A percentile compares a stretch with the other conserved stretches of the same genome.
Conservation (phyloP, 176 grass and related monocot genomes). For the Raddia distichophylla region DNA sequence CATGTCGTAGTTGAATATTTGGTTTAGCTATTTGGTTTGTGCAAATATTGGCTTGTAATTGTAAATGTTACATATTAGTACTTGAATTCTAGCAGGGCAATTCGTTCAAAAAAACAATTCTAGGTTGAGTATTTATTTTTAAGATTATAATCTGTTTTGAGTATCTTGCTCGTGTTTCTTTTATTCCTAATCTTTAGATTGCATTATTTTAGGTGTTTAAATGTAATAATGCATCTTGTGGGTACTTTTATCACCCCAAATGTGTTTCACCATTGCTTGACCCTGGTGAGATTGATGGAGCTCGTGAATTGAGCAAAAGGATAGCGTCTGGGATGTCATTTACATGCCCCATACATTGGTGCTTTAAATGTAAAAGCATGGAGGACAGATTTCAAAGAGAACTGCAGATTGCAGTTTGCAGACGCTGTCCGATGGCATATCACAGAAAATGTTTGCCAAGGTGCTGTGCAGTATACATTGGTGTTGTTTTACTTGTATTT, state of each 20-base stretch:
- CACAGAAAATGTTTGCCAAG: constrained; percentile 82
- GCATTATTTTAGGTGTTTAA: constrained; percentile 52
- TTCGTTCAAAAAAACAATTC: no score
- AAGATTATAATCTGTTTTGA: no score
- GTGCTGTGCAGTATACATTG: not conserved
- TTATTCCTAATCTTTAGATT: no score
- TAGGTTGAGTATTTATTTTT: no score
- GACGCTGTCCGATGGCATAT: constrained; percentile 71
- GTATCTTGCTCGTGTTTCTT: no score
- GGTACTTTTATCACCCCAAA: constrained; percentile 78
- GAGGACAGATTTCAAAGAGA: constrained; percentile 51
- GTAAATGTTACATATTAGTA: no score
- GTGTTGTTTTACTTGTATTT: no score
- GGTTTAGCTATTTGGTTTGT: no score
- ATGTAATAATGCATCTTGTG: constrained; percentile 80
- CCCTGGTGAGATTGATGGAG: constrained; percentile 45
- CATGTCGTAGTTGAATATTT: no score
- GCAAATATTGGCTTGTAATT: no score
- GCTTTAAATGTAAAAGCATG: constrained; percentile 56
- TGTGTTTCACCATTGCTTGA: constrained; percentile 57
- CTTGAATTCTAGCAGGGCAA: no score
- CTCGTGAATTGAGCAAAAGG: constrained; percentile 55
- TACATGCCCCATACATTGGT: constrained; percentile 71
- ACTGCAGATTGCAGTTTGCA: constrained; percentile 69
- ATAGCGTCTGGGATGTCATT: constrained; percentile 55